Base-by-base conservation (phyloP, 2,329 filamentous ascomycete species). In the Rutstroemia sp. region DNA sequence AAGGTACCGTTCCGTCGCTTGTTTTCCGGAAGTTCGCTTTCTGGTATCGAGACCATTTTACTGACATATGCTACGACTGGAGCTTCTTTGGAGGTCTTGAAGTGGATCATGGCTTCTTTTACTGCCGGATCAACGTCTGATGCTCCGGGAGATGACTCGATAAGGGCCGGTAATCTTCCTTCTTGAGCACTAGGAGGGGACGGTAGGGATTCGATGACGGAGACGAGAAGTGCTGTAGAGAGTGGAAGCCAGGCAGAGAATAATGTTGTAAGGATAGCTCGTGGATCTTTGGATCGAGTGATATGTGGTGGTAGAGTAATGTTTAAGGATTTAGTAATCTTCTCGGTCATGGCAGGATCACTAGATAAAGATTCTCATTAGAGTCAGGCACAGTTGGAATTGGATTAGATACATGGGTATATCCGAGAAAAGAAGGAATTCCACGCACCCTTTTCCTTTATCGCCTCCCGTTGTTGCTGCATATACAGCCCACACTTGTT, bases 401-500 rank as follows among this genome's bases (percentile, higher is more conserved):
- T 51, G 53, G 25, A 58, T 48, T 62, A 60, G 61, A 61, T 59
- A 57, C 53, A 63, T 66, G 61, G 63, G 59, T 41, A 65, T 59
- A 57, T 67, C 65, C 60, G 68, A 63, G 62, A 60, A 60, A 61
- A 68, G 62, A 63, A 73, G 63, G 71, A 70, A 69, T 70, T 70
- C 69, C 67, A 77, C 80, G 71, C 76, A 86, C 83, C 91, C 91
- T 71, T 88, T 94, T 61, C 87, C 88, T 61, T 86, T 86, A 61
- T 87, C 86, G 50, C 88, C 88, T 44, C 91, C 91, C 4, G 84
- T 87, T 0, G 92, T 96, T 44, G 92, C 92, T 65, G 92, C 83
- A 69, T 99, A 99, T 9, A 94, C 89, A 25, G 92, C 91, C 94
- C 94, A 99, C 55, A 99, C 86, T 59, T 91, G 92, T 64, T 97